Conservation (phyloP, 768 basidiomycete genomes). For the Suillus clintonianus region DNA sequence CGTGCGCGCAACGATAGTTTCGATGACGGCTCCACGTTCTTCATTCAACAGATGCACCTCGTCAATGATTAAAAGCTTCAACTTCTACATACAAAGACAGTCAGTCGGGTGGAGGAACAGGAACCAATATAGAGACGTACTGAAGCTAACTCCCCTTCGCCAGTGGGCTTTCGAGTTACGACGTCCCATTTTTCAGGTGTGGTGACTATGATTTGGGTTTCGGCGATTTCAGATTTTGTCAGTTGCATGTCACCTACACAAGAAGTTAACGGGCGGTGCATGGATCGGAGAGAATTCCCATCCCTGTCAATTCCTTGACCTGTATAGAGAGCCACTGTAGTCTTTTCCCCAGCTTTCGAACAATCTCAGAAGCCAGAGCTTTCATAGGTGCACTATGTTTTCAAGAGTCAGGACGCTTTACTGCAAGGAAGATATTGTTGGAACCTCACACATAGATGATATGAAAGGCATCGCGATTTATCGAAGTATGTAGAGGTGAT, state of each 20-base stretch:
- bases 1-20: conserved; percentile 96
- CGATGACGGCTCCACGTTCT: conserved; percentile 97
- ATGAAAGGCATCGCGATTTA: conserved; percentile 80
- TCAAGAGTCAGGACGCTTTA: neutral
- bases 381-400: conserved; percentile 90
- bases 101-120: neutral
- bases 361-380: conserved; percentile 93
- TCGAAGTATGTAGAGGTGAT: conserved; percentile 45
- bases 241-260: conserved; percentile 88
- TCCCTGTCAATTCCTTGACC: conserved; percentile 90
- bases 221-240: conserved; percentile 88
- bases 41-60: conserved; percentile 97
- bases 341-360: conserved; percentile 88
- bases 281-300: conserved; percentile 9
- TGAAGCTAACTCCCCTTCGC: conserved; percentile 94
- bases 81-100: conserved; percentile 51
- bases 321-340: conserved; percentile 84
- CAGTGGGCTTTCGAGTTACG: conserved; percentile 94
- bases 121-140: conserved; percentile 44
- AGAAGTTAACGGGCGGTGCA: neutral
- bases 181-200: conserved; percentile 99
- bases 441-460: conserved; percentile 88
- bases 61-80: conserved; percentile 95
- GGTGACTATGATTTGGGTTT: conserved; percentile 97
- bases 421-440: neutral